Base-by-base conservation (phyloP, 2,329 filamentous ascomycete species). In the Hortaea werneckii region DNA sequence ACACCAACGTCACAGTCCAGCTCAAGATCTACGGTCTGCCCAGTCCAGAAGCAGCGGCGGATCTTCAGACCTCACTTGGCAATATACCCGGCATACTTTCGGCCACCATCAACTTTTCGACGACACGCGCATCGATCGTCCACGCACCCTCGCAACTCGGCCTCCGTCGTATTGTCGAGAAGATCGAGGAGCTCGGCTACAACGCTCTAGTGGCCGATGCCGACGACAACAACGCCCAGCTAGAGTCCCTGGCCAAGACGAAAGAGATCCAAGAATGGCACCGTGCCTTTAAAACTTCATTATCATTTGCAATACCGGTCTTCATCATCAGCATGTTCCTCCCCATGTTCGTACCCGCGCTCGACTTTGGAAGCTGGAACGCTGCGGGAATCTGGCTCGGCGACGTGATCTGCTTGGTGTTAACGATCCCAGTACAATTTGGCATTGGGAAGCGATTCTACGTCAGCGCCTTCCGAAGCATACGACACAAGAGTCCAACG, bases 361-460 rank as follows among this genome's bases (percentile, higher is more conserved):
- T 95, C 11, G 85, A 98, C 65, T 87, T 92, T 65, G 89, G 88
- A 43, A 74, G 70, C 35, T 65, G 85, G 26, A 62, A 77, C 27
- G 65, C 80, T 13, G 78, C 79, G 1, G 92, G 92, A 28, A 72
- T 98, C 11, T 96, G 82, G 67, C 77, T 96, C 3, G 89, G 90
- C 51, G 92, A 98, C 59, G 62, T 96, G 7, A 67, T 94, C 44
- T 95, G 88, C 65, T 70, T 96, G 43, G 59, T 76, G 46, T 78
- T 98, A 42, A 96, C 92, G 8, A 80, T 95, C 56, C 92, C 92
- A 29, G 83, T 98, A 7, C 92, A 98, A 65, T 98, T 98, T 58
- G 92, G 92, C 54, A 87, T 98, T 59, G 92, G 92, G 52, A 88
- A 82, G 67, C 85, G 92, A 10, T 98, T 96, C 64, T 98, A 98